These are phyloP conservation scores for Styphnolobium japonicum DNA, from an alignment of 306 rosid genomes.

Conservation along the genomic window DNA sequence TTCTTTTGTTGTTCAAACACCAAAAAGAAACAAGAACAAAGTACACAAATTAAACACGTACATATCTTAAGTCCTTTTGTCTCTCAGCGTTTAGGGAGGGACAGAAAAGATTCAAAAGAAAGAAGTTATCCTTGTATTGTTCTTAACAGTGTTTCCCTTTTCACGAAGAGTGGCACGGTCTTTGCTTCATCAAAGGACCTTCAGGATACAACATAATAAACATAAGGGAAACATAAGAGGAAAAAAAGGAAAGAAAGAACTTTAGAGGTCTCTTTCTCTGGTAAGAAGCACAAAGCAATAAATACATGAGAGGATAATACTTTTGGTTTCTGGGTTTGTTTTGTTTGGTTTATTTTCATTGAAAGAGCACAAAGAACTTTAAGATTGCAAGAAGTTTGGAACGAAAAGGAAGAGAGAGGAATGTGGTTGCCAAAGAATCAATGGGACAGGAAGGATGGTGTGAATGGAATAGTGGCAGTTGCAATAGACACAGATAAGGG, in stretches of 20 bases:
- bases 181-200: neutral
- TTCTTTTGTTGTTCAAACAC: neutral
- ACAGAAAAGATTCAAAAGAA: conserved; percentile 7
- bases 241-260: neutral
- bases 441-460: conserved; percentile 56
- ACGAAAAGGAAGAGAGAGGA: conserved; percentile 3
- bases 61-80: conserved; percentile 32
- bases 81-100: conserved; percentile 20
- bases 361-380: neutral
- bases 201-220: neutral
- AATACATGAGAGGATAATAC: neutral
- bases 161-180: neutral
- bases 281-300: neutral
- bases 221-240: neutral
- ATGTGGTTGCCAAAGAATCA: conserved; percentile 75
- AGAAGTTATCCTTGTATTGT: neutral
- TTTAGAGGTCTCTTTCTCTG: neutral
- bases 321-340: neutral
- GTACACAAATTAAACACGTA: neutral
- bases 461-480: conserved; percentile 78
- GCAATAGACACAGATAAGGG: conserved; percentile 83
- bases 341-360: neutral
- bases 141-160: neutral
- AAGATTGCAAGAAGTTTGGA: neutral
- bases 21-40: neutral